phyloP scores from a whole-genome alignment of 139 green algal species.

The Chlamydomonas sp. region DNA sequence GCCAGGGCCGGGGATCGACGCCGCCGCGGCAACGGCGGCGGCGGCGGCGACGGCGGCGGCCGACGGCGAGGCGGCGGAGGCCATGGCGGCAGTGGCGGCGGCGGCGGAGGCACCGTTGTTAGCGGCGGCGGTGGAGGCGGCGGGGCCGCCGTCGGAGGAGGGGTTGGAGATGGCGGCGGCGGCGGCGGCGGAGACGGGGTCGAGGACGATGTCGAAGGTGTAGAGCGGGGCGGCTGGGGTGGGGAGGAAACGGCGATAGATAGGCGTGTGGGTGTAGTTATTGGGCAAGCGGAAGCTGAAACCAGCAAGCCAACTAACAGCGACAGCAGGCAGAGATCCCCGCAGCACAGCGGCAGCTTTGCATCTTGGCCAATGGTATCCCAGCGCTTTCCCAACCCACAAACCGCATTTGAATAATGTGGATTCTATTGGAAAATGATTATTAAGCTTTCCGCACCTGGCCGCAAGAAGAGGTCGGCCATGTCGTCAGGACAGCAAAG shows the following conservation, averaged over 20 bases:
- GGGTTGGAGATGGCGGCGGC: background rate
- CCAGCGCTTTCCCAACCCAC: too few species aligned
- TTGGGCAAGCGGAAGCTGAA: background rate
- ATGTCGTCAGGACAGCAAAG: background rate
- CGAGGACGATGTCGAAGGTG: slow-evolving; percentile 23
- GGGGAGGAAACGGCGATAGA: background rate
- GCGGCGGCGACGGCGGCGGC: background rate
- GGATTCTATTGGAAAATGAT: too few species aligned
- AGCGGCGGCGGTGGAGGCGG: background rate
- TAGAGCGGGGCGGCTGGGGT: slow-evolving; percentile 35
- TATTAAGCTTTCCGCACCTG: background rate
- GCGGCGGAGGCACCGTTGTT: background rate
- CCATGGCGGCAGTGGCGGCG: background rate
- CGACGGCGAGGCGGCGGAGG: background rate
- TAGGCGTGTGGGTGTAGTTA: background rate
- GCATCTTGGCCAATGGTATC: too few species aligned
- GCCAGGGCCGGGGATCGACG: background rate
- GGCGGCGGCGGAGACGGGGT: slow-evolving; percentile 3
- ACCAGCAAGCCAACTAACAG: background rate
- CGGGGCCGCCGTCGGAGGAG: background rate
- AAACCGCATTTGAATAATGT: too few species aligned
- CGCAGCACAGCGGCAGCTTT: too few species aligned
- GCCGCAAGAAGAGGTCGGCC: slow-evolving; percentile 12
- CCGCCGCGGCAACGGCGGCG: background rate
- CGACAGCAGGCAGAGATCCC: too few species aligned